Conservation (phyloP, 2,329 filamentous ascomycete species). For the Pezicula neosporulosa region DNA sequence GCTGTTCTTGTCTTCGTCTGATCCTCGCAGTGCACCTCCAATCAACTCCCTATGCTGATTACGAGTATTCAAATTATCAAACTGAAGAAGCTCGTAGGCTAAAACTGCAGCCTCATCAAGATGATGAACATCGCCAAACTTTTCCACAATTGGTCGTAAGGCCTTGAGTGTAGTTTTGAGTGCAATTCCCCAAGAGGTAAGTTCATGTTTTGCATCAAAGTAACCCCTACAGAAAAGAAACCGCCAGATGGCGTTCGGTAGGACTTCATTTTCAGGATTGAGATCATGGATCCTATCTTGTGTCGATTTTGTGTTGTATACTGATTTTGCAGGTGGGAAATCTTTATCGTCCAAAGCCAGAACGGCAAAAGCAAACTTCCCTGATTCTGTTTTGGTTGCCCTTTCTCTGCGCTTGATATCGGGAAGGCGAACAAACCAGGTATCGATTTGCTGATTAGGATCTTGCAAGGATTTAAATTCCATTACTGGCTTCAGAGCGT, state of each 20-base stretch:
- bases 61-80: slow-evolving; percentile 73
- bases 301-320: slow-evolving; percentile 39
- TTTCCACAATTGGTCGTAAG: slow-evolving; percentile 50
- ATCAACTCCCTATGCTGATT: slow-evolving; percentile 52
- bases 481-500: slow-evolving; percentile 63
- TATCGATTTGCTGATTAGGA: slow-evolving; percentile 43
- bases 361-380: slow-evolving; percentile 56
- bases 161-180: slow-evolving; percentile 66
- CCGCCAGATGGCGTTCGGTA: slow-evolving; percentile 76
- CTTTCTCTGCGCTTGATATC: slow-evolving; percentile 41
- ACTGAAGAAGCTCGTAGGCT: slow-evolving; percentile 79
- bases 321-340: slow-evolving; percentile 66
- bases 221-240: slow-evolving; percentile 90
- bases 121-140: slow-evolving; percentile 35
- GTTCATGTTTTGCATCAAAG: slow-evolving; percentile 70
- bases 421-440: slow-evolving; percentile 71
- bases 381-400: slow-evolving; percentile 35
- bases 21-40: slow-evolving; percentile 51
- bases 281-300: slow-evolving; percentile 27
- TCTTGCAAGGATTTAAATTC: slow-evolving; percentile 51
- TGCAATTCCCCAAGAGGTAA: slow-evolving; percentile 82
- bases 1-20: slow-evolving; percentile 71
- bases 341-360: slow-evolving; percentile 64
- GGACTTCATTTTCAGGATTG: slow-evolving; percentile 66
- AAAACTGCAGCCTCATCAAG: slow-evolving; percentile 78